phyloP scores from a whole-genome alignment of 2,329 filamentous ascomycete genomes.

The Colletotrichum neosansevieriae region DNA sequence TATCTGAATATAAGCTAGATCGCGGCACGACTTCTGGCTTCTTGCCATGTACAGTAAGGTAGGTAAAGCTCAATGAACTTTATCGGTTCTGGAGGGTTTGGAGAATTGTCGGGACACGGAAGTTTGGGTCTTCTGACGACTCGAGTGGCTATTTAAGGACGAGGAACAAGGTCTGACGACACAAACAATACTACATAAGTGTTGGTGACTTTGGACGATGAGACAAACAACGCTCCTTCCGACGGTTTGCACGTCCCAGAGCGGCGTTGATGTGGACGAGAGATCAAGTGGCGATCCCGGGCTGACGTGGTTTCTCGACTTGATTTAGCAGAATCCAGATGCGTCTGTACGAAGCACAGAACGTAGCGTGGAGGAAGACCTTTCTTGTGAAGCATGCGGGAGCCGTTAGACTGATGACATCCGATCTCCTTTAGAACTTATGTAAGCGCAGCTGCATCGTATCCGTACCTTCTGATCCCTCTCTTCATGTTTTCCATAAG shows the following conservation, averaged over 20 bases:
- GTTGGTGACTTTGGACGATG: slow-evolving; percentile 13
- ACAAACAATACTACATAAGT: neutral
- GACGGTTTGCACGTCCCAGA: neutral
- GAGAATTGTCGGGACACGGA: neutral
- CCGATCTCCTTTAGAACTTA: neutral
- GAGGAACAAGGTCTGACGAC: neutral
- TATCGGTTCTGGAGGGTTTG: neutral
- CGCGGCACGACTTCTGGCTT: neutral
- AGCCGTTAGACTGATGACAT: neutral
- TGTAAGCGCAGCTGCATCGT: neutral
- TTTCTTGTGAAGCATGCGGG: too few species aligned
- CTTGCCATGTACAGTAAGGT: neutral
- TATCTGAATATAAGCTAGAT: neutral
- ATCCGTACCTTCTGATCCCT: neutral
- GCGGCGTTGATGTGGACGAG: neutral
- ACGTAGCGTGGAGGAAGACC: too few species aligned
- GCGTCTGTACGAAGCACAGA: too few species aligned
- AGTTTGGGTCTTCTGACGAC: neutral
- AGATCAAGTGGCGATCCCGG: neutral
- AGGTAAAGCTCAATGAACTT: neutral
- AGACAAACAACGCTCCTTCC: neutral
- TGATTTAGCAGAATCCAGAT: neutral
- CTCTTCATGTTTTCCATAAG: neutral
- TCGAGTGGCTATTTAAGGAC: slow-evolving; percentile 1
- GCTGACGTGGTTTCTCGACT: neutral